Conservation (phyloP, 352 stramenopile genomes). For the Phytophthora fragariae region DNA sequence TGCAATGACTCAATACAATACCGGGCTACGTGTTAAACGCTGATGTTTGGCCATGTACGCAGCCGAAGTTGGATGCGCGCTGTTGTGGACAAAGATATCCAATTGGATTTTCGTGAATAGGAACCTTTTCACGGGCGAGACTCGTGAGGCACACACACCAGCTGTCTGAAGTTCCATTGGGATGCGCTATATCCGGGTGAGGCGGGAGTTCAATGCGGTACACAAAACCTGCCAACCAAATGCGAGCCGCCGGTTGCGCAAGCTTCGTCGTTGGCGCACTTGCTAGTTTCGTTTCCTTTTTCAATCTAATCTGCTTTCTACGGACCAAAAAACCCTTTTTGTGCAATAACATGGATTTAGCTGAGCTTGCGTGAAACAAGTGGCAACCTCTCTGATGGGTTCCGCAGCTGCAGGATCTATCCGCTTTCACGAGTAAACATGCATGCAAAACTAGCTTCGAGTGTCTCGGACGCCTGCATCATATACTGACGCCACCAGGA, state of each 20-base stretch:
- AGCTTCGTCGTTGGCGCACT: not conserved
- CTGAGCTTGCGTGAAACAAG: no score
- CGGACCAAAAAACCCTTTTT: not conserved
- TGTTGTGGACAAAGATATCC: conserved; percentile 19
- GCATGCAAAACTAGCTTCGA: no score
- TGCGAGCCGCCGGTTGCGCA: not conserved
- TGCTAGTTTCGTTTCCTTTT: not conserved
- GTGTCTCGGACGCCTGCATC: no score
- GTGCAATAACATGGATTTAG: not conserved
- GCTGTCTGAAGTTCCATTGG: conserved; percentile 18
- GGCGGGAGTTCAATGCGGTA: not conserved
- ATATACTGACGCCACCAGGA: no score
- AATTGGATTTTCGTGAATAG: conserved; percentile 26
- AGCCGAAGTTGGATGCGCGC: conserved; percentile 16
- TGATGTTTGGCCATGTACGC: conserved; percentile 25
- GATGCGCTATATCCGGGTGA: conserved; percentile 4
- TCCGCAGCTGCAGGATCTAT: no score
- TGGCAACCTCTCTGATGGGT: no score
- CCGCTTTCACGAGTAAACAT: no score
- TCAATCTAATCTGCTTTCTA: not conserved
- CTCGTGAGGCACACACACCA: conserved; percentile 14
- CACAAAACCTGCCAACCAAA: not conserved
- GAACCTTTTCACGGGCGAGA: conserved; percentile 19
- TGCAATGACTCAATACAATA: conserved; percentile 24
- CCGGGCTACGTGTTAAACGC: conserved; percentile 31